A percentile compares a stretch with the other conserved stretches of the same genome.
Conservation (phyloP, 371 early-diverging fungal genomes). For the Lichtheimia corymbifera region DNA sequence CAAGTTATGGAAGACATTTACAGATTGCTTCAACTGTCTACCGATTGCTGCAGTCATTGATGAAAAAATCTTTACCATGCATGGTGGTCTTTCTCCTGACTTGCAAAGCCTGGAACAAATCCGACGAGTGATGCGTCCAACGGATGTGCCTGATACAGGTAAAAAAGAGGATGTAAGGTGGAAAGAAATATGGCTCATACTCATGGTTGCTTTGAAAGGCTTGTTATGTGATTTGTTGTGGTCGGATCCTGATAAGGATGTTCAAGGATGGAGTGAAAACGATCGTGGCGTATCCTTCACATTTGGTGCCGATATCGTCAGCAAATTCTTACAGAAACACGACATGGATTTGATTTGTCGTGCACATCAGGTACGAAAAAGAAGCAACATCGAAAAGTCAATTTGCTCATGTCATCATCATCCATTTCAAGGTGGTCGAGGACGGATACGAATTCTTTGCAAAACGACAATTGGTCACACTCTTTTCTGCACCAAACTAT, state of each 20-base stretch:
- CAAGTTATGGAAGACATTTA: conserved; percentile 93
- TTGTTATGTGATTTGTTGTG: conserved; percentile 93
- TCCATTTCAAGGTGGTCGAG: conserved; percentile 62
- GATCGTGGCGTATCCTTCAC: conserved; percentile 91
- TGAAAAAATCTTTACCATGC: conserved; percentile 94
- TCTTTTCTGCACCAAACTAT: conserved; percentile 96
- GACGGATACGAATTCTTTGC: conserved; percentile 97
- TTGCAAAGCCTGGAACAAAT: conserved; percentile 89
- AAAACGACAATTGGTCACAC: conserved; percentile 89
- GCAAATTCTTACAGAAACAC: conserved; percentile 87
- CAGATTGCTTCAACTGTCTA: conserved; percentile 92
- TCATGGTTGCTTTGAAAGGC: conserved; percentile 50
- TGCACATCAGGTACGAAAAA: conserved; percentile 79
- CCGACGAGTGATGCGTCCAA: conserved; percentile 86
- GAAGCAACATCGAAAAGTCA: no score
- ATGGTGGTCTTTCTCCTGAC: conserved; percentile 95
- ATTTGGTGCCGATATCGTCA: conserved; percentile 87
- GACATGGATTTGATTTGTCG: conserved; percentile 92
- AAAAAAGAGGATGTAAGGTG: conserved; percentile 26
- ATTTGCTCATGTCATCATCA: no score
- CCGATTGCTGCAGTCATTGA: conserved; percentile 95
- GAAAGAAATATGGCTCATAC: background rate
- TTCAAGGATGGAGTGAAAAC: conserved; percentile 88
- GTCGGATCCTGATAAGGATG: conserved; percentile 94
- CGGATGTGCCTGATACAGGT: conserved; percentile 94